phyloP scores from a whole-genome alignment of 23 red algal genomes.

The Chondrus crispus region DNA sequence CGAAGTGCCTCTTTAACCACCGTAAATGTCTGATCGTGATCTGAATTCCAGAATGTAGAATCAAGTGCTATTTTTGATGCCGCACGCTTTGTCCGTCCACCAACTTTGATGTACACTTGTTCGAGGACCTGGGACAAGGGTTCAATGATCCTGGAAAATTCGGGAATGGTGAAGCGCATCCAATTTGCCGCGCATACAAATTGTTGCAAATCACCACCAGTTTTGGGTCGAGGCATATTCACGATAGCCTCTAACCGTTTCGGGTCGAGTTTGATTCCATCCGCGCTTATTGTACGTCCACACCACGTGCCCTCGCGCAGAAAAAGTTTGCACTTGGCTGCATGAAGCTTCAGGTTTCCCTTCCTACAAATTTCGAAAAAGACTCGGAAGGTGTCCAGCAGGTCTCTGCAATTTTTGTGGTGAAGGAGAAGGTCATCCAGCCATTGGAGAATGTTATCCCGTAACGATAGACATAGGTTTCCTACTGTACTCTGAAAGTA shows the following conservation, averaged over 20 bases:
- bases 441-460: background rate
- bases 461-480: background rate
- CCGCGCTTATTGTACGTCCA: background rate
- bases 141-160: background rate
- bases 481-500: background rate
- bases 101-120: background rate
- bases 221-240: background rate
- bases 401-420: background rate
- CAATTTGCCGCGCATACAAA: conserved; percentile 3
- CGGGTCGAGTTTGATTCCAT: background rate
- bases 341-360: background rate
- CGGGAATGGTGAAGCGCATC: conserved; percentile 6
- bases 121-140: conserved; percentile 1
- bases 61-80: background rate
- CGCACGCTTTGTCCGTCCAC: background rate
- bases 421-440: background rate
- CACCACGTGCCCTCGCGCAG: background rate
- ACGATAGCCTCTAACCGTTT: background rate
- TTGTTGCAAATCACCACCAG: background rate
- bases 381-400: background rate
- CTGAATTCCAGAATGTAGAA: background rate
- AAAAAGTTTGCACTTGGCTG: background rate
- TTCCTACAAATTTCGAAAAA: background rate
- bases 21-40: background rate
- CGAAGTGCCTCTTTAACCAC: background rate